phyloP scores from a whole-genome alignment of 768 basidiomycete species.

The Termitomyces sp. region DNA sequence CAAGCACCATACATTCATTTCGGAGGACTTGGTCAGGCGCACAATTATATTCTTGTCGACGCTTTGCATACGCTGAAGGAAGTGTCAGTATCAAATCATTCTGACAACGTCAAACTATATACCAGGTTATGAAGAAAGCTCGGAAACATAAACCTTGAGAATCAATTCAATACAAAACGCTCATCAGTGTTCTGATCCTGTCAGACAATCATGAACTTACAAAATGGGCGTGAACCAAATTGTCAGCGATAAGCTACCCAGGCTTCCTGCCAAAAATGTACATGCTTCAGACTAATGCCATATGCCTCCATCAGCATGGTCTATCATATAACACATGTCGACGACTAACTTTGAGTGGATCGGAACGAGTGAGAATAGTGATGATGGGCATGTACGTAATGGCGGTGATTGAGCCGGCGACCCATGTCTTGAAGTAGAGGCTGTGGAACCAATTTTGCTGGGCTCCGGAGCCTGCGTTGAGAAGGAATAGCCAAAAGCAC shows the following conservation, averaged over 20 bases:
- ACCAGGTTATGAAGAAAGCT: slow-evolving; percentile 33
- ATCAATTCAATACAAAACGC: too few relatives aligned
- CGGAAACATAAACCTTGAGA: too few relatives aligned
- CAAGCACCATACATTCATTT: slow-evolving; percentile 56
- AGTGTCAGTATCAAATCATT: not conserved
- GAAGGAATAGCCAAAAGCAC: slow-evolving; percentile 79
- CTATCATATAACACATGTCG: too few relatives aligned
- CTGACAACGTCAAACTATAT: slow-evolving; percentile 15
- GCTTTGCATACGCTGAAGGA: slow-evolving; percentile 46
- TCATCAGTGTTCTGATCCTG: not conserved
- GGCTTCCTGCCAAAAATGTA: too few relatives aligned
- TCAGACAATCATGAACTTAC: slow-evolving; percentile 15
- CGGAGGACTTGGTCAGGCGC: slow-evolving; percentile 47
- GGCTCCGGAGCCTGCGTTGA: slow-evolving; percentile 49
- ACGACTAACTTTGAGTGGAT: too few relatives aligned
- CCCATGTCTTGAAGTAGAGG: slow-evolving; percentile 71
- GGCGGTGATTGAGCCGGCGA: slow-evolving; percentile 55
- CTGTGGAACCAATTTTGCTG: slow-evolving; percentile 78
- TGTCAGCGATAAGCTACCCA: too few relatives aligned
- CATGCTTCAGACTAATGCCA: too few relatives aligned
- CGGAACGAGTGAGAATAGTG: slow-evolving; percentile 59
- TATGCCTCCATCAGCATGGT: too few relatives aligned
- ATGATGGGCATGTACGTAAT: slow-evolving; percentile 66
- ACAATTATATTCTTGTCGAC: too few relatives aligned
- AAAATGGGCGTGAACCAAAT: too few relatives aligned